Evolutionary conservation across 2,329 filamentous ascomycete species (phyloP), one percentile per base, ranked within the genome.

Genomic region (Claviceps sp.): DNA sequence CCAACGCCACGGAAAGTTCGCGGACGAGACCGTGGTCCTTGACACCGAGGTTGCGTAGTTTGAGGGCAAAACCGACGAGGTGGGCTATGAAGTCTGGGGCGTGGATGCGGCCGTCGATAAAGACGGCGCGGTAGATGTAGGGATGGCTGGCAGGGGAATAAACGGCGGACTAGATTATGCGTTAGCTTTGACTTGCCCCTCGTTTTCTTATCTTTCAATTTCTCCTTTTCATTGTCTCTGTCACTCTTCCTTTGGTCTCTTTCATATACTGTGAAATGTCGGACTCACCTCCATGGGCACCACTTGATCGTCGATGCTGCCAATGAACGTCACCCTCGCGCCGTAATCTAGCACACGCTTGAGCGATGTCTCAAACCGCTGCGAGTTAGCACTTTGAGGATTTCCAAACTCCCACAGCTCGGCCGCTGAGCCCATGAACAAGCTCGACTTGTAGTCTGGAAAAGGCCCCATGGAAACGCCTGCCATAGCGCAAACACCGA

Each of bases 221-320:
- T 43, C 41, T 9, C 5, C 18, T 43, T 43, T 24, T 8, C 5
- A 18, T 3, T 22, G 22, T 9, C 36, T 20, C 6, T 49, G n/a
- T 47, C n/a, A n/a, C 7, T 20, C 45, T 34, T 36, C 26, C 34
- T 26, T 24, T 6, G n/a, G n/a, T n/a, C 14, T 7, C 14, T 13
- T 13, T 14, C 14, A 9, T 4, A 14, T 18, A 11, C n/a, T 6
- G 14, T 3, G 30, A 34, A 34, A 34, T 34, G 30, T 40, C 9
- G 13, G 5, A 61, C 71, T 63, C 67, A 87, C 85, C 74, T 96
- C 91, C 63, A 98, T 74, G 4, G 90, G 91, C 14, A 98, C 90
- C 2, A 98, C 75, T 67, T 98, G 93, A 66, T 98, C 93, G 65
- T 98, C 93, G 49, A 98, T 94, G 66, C 90, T 96, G 51, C 91